A percentile compares a stretch with the other conserved stretches of the same genome.
Evolutionary conservation across 805 yeast genomes (phyloP).

Genomic region (Jamesozyma hellenica): DNA sequence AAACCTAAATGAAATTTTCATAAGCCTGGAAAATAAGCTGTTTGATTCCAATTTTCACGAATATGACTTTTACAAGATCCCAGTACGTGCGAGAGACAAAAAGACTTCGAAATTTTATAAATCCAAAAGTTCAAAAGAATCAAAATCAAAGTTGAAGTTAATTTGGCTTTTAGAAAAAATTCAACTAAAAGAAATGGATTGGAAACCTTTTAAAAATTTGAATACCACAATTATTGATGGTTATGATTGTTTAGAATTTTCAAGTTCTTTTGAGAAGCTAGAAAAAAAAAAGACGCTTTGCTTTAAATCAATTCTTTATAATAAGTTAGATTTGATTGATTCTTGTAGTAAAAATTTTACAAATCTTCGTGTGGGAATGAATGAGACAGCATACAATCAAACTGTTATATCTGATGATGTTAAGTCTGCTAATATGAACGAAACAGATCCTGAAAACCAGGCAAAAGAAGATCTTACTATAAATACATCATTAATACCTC

Average conservation of each 20-base stretch:
- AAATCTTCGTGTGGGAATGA: constrained; percentile 2
- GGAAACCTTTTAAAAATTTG: constrained; percentile 15
- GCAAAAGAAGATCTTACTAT: neutral
- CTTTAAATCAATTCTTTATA: constrained; percentile 3
- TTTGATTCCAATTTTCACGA: constrained; percentile 12
- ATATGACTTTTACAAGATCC: constrained; percentile 14
- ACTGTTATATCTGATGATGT: neutral
- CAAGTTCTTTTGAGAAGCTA: neutral
- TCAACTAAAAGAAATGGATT: constrained; percentile 8
- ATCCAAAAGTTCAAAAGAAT: too few species aligned
- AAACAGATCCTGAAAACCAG: neutral
- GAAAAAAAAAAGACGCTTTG: neutral
- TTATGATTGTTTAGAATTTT: neutral
- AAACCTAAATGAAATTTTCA: neutral
- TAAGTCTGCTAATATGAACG: neutral
- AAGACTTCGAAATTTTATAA: neutral
- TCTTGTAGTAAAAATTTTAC: constrained; percentile 6
- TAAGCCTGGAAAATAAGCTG: neutral
- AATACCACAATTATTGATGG: neutral
- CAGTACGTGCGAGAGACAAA: neutral
- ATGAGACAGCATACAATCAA: neutral
- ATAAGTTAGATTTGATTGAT: constrained; percentile 11
- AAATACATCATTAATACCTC: constrained; percentile 14
- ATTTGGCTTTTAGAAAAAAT: constrained; percentile 14
- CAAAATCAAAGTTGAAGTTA: neutral